Conservation (phyloP, 495 filamentous ascomycete species). For the Baudoinia panamericana region DNA sequence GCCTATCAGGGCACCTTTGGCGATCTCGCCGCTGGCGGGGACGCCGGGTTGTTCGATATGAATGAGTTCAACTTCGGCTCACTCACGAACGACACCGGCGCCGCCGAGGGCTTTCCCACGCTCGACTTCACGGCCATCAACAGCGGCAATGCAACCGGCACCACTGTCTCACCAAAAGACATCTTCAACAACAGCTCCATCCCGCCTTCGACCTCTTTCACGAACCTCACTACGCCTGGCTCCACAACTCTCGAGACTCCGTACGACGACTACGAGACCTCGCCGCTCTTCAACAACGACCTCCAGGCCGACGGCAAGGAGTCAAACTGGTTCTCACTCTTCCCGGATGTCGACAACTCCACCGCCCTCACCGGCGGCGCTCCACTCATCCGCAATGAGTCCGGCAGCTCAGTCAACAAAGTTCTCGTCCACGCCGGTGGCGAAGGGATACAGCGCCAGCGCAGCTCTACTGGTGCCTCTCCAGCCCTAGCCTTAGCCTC, state of each 20-base stretch:
- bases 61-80: conserved; percentile 10
- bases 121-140: conserved; percentile 29
- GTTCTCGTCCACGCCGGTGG: conserved; percentile 22
- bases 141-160: conserved; percentile 23
- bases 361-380: conserved; percentile 31
- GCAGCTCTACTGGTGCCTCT: conserved; percentile 23
- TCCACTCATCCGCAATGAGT: conserved; percentile 26
- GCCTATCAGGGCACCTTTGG: conserved; percentile 21
- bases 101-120: conserved; percentile 1
- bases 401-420: conserved; percentile 11
- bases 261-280: conserved; percentile 59
- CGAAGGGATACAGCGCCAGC: conserved; percentile 15
- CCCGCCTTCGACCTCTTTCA: conserved; percentile 71
- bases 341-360: conserved; percentile 30
- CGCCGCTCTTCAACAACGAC: conserved; percentile 61
- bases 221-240: conserved; percentile 71
- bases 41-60: conserved; percentile 6
- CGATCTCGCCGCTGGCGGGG: conserved; percentile 16
- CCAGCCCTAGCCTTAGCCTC: conserved; percentile 4
- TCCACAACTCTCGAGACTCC: conserved; percentile 62
- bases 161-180: conserved; percentile 78
- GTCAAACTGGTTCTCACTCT: conserved; percentile 22
- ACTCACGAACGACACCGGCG: conserved; percentile 1
- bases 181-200: conserved; percentile 68
- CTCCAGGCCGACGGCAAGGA: conserved; percentile 21